These are phyloP conservation scores for Aspergillus sclerotialis DNA, from an alignment of 2,329 filamentous ascomycete genomes.

Conservation along the genomic window DNA sequence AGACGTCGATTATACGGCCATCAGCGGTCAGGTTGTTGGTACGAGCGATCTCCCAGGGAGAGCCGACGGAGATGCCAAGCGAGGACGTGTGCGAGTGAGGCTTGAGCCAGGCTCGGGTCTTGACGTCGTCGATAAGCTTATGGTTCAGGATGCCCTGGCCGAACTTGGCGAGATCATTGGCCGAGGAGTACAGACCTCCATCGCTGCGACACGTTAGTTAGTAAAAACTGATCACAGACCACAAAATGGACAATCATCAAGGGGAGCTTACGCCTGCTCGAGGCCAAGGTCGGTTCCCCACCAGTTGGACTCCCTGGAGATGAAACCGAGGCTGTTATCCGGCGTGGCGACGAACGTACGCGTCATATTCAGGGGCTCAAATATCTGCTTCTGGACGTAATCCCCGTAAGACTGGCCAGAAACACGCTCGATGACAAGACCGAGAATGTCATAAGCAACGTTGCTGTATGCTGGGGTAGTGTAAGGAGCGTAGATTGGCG, in stretches of 20 bases:
- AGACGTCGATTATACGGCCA: not conserved
- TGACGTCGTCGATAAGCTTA: conserved; percentile 21
- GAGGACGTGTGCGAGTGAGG: conserved; percentile 11
- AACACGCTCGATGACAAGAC: conserved; percentile 37
- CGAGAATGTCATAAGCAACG: conserved; percentile 27
- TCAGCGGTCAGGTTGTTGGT: no score
- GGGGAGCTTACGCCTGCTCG: not conserved
- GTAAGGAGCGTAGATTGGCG: conserved; percentile 36
- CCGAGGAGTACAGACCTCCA: conserved; percentile 18
- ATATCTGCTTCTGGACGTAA: conserved; percentile 30
- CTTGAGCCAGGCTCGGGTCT: conserved; percentile 38
- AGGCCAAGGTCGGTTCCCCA: not conserved
- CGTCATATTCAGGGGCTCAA: conserved; percentile 17
- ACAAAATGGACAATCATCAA: no score
- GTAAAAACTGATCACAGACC: not conserved
- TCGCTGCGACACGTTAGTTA: not conserved
- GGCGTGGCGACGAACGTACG: not conserved
- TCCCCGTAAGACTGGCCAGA: conserved; percentile 33
- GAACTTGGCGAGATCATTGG: conserved; percentile 29
- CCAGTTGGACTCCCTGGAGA: not conserved
- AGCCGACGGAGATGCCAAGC: not conserved
- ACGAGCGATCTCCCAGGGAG: not conserved
- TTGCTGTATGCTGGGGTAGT: conserved; percentile 44
- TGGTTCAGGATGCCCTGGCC: conserved; percentile 33
- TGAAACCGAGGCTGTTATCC: not conserved